Evolutionary conservation across 352 stramenopile genomes (phyloP), one percentile per base, ranked within the genome.

Genomic region (Phytophthora podocarpi): DNA sequence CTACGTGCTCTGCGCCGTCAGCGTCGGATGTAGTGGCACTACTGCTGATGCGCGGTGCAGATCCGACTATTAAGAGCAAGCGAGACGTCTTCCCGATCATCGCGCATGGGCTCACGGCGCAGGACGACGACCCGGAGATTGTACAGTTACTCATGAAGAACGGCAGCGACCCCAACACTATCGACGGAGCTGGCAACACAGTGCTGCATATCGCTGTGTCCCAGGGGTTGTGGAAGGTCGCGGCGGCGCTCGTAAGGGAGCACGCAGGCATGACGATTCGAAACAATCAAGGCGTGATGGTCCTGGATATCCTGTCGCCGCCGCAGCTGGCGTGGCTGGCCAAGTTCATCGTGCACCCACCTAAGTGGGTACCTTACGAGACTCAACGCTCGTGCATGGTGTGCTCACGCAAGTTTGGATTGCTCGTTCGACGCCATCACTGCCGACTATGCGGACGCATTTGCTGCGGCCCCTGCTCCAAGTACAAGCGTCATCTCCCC

Each of bases 371-470:
- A 36, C 71, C 82, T 6, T 79, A 75, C 51, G 62, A 72, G n/a
- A 67, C 76, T 13, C 82, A 90, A 53, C 84, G 80, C 36, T 70
- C 69, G 1, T 95, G 86, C 53, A 92, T 93, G 81, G 74, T 86
- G 15, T 95, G 86, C 48, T 74, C 74, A 15, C 67, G 72, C 31
- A 83, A 82, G 55, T 95, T 95, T 43, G 64, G 67, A 5, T 52
- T 95, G 16, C 64, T 95, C 5, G 77, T 90, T 51, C 82, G 86
- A 11, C 80, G 82, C 18, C 86, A 95, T 48, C 86, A 95, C 70
- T 95, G 86, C 48, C 79, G 86, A 21, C 74, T 95, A 23, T 95
- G 86, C 51, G 86, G 86, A 3, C 86, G 86, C n/a, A 81, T 92
- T 56, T 91, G 85, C 56, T 95, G 86, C 32, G 78, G 80, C 0